phyloP scores from a whole-genome alignment of 768 basidiomycete genomes.

The Trametes maxima region DNA sequence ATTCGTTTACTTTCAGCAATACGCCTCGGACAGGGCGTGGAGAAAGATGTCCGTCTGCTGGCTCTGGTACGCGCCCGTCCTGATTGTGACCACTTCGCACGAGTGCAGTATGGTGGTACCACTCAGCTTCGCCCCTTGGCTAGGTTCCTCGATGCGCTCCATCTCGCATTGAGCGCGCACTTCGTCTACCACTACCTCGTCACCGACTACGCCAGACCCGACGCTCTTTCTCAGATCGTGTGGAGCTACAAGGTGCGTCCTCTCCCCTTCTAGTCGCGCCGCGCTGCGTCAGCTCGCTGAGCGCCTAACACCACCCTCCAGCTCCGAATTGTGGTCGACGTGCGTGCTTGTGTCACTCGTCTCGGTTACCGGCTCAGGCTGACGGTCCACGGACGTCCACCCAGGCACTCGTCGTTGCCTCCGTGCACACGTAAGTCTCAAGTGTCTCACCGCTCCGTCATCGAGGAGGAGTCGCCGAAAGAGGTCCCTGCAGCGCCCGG shows the following conservation, averaged over 20 bases:
- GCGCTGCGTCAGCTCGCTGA: background rate
- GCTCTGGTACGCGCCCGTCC: constrained; percentile 17
- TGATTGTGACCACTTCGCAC: too few species aligned
- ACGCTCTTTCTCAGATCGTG: constrained; percentile 18
- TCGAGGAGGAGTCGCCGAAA: too few species aligned
- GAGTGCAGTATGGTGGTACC: background rate
- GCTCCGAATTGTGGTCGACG: constrained; percentile 24
- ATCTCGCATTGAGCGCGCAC: constrained; percentile 23
- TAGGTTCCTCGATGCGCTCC: constrained; percentile 26
- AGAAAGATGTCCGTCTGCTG: constrained; percentile 24
- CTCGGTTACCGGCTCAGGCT: too few species aligned
- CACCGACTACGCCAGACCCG: constrained; percentile 19
- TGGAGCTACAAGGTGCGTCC: constrained; percentile 26
- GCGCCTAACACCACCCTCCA: background rate
- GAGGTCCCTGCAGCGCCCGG: too few species aligned
- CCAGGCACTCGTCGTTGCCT: constrained; percentile 23
- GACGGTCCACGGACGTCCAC: background rate
- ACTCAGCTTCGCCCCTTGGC: background rate
- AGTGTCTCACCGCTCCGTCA: background rate
- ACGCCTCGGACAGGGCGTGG: constrained; percentile 20
- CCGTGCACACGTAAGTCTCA: constrained; percentile 26
- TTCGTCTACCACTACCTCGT: constrained; percentile 27
- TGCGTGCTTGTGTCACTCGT: constrained; percentile 1
- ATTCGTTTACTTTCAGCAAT: constrained; percentile 25
- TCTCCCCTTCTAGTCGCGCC: background rate